Percentiles rank a stretch among this genome's conserved stretches.
Conservation (phyloP, 768 basidiomycete genomes). For the Termitomyces sp. region DNA sequence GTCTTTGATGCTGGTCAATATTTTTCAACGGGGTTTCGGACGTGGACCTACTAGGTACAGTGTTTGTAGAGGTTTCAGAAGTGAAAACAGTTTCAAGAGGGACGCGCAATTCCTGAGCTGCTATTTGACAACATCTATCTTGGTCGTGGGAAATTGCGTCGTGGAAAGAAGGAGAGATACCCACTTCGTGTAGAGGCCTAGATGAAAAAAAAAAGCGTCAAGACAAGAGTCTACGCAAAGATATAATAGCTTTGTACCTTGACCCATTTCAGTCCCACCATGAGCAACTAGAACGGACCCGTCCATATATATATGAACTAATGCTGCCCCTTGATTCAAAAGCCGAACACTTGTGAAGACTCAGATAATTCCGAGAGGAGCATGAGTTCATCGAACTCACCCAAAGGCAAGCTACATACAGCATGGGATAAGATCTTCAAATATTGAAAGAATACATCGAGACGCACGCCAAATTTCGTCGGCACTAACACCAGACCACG, state of each 20-base stretch:
- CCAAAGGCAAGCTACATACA: conserved; percentile 11
- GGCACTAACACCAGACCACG: conserved; percentile 12
- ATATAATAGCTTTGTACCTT: conserved; percentile 2
- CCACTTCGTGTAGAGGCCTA: conserved; percentile 5
- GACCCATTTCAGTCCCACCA: conserved; percentile 15
- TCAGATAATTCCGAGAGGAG: background rate
- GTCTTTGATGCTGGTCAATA: background rate
- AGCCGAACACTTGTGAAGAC: background rate
- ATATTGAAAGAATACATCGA: background rate
- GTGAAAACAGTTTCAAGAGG: conserved; percentile 12
- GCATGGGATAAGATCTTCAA: background rate
- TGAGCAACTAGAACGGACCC: conserved; percentile 14
- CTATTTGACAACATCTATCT: conserved; percentile 12
- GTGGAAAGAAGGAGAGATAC: background rate
- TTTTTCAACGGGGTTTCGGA: too few species aligned
- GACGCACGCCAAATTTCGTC: conserved; percentile 13
- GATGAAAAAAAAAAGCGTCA: background rate
- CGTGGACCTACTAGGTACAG: conserved; percentile 9
- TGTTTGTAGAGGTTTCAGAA: conserved; percentile 12
- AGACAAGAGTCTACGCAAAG: too few species aligned
- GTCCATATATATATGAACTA: conserved; percentile 14
- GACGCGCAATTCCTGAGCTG: conserved; percentile 11
- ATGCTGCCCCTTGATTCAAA: conserved; percentile 12
- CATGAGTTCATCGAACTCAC: background rate
- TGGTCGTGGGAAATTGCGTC: background rate